phyloP scores from a whole-genome alignment of 352 stramenopile species.

The Pythium scleroteichum region DNA sequence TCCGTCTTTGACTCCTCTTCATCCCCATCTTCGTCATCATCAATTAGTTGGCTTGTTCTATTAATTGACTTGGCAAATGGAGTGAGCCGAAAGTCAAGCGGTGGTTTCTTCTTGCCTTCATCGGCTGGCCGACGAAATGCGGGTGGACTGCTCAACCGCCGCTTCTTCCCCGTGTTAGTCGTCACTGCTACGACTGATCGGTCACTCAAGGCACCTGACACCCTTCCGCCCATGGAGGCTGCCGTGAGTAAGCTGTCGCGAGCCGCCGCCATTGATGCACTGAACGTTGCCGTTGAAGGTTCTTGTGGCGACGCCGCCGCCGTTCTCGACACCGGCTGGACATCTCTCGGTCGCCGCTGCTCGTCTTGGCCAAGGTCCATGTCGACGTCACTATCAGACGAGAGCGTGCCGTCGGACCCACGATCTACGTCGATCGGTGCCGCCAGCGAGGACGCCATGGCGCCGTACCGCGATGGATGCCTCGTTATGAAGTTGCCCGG shows the following conservation, averaged over 20 bases:
- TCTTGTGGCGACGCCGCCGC: neutral
- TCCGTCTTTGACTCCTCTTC: slow-evolving; percentile 22
- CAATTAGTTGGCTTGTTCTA: slow-evolving; percentile 12
- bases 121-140: neutral
- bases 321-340: neutral
- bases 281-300: slow-evolving; percentile 8
- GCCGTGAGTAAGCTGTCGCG: slow-evolving; percentile 12
- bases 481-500: slow-evolving; percentile 1
- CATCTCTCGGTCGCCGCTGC: neutral
- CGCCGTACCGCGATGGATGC: neutral
- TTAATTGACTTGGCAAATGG: neutral
- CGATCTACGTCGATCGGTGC: slow-evolving; percentile 25
- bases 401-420: slow-evolving; percentile 27
- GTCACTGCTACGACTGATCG: neutral
- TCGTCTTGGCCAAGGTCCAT: neutral
- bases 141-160: slow-evolving; percentile 21
- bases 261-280: slow-evolving; percentile 14
- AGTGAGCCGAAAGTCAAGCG: slow-evolving; percentile 20
- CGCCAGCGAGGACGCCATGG: neutral
- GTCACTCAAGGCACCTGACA: neutral
- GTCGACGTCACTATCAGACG: slow-evolving; percentile 25
- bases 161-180: slow-evolving; percentile 24
- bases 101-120: slow-evolving; percentile 2
- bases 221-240: neutral
- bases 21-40: slow-evolving; percentile 18